Conservation (phyloP, 2,329 filamentous ascomycete genomes). For the Alternaria brassicicola region DNA sequence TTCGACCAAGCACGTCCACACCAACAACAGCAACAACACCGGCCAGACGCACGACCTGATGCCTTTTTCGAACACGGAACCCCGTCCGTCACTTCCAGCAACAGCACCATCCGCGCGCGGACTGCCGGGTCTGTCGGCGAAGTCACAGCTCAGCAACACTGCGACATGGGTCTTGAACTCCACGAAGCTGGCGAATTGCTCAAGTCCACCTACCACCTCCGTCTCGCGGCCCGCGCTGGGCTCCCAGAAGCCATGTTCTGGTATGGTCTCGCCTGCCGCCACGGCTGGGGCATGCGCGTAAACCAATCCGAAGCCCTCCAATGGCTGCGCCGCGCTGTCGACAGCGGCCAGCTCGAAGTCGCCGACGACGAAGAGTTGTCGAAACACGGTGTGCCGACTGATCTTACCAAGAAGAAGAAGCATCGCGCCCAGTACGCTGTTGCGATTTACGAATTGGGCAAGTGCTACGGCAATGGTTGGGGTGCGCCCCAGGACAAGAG, state of each 20-base stretch:
- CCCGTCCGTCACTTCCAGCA: constrained; percentile 51
- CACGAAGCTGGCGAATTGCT: constrained; percentile 87
- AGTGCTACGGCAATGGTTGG: constrained; percentile 98
- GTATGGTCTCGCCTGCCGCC: constrained; percentile 91
- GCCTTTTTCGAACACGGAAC: constrained; percentile 33
- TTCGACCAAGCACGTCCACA: constrained; percentile 36
- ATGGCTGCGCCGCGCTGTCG: constrained; percentile 91
- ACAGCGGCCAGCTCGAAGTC: constrained; percentile 80
- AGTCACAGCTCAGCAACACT: constrained; percentile 83
- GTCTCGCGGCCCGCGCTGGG: constrained; percentile 83
- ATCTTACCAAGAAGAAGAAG: constrained; percentile 75
- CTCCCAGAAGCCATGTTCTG: constrained; percentile 94
- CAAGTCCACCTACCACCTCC: constrained; percentile 94
- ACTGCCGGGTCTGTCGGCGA: constrained; percentile 58
- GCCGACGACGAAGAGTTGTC: constrained; percentile 84
- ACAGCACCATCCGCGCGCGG: constrained; percentile 55
- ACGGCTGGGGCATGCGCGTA: constrained; percentile 96
- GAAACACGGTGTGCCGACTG: no score
- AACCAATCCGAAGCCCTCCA: constrained; percentile 88
- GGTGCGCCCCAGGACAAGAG: constrained; percentile 91
- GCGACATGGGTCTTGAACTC: constrained; percentile 85
- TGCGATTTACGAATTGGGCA: constrained; percentile 93
- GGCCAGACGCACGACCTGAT: constrained; percentile 14
- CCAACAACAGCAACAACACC: constrained; percentile 24
- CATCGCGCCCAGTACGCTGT: constrained; percentile 92